These are phyloP conservation scores for Trichocomaceae sp. DNA, from an alignment of 2,329 filamentous ascomycete genomes.

Conservation along the genomic window DNA sequence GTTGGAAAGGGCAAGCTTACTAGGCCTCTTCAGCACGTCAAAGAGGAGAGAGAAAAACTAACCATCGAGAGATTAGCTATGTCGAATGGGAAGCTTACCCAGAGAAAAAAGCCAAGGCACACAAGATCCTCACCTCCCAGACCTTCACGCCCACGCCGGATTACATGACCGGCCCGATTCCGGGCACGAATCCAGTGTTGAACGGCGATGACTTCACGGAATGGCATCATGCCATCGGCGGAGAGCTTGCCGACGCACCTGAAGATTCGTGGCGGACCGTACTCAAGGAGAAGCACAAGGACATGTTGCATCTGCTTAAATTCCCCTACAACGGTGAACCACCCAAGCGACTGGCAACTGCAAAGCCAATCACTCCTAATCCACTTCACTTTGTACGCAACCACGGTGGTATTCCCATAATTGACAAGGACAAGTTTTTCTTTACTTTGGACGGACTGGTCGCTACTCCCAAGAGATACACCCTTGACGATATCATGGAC, in stretches of 20 bases:
- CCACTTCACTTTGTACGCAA: slow-evolving; percentile 62
- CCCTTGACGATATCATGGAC: slow-evolving; percentile 54
- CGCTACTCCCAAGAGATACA: slow-evolving; percentile 51
- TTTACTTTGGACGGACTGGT: slow-evolving; percentile 57
- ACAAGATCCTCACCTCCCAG: slow-evolving; percentile 49
- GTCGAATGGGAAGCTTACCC: slow-evolving; percentile 66
- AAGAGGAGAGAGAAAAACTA: slow-evolving; percentile 3
- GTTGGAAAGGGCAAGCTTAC: slow-evolving; percentile 41
- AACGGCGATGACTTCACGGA: slow-evolving; percentile 52
- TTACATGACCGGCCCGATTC: slow-evolving; percentile 51
- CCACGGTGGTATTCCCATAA: slow-evolving; percentile 63
- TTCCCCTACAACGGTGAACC: slow-evolving; percentile 62
- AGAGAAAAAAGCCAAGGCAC: slow-evolving; percentile 57
- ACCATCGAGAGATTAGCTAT: slow-evolving; percentile 38
- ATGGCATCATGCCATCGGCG: slow-evolving; percentile 51
- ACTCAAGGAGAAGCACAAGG: slow-evolving; percentile 50
- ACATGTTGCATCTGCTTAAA: slow-evolving; percentile 57
- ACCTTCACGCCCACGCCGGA: slow-evolving; percentile 48
- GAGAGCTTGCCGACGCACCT: slow-evolving; percentile 43
- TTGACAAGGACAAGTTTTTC: slow-evolving; percentile 50
- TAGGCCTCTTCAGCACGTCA: not conserved
- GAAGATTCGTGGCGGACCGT: slow-evolving; percentile 55
- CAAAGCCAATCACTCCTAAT: slow-evolving; percentile 55
- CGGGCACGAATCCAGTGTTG: slow-evolving; percentile 53
- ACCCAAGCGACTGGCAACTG: slow-evolving; percentile 52